These are phyloP conservation scores for Poa annua DNA, from an alignment of 176 grass and related monocot species.

Conservation along the genomic window DNA sequence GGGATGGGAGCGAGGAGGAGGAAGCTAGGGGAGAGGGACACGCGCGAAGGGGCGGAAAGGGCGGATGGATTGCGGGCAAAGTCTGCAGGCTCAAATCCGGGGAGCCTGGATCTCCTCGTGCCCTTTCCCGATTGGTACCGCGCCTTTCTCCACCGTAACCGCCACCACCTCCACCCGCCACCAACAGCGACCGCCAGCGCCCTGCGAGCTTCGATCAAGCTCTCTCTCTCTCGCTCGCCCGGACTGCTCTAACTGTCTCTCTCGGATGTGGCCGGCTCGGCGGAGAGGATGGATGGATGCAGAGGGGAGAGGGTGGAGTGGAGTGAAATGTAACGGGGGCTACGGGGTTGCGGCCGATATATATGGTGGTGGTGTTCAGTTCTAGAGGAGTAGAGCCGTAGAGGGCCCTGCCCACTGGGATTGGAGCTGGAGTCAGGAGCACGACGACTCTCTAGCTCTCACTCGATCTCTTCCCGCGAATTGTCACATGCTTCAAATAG, in stretches of 20 bases:
- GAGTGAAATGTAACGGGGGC: constrained; percentile 54
- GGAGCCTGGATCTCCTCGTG: constrained; percentile 54
- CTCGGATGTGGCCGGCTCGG: constrained; percentile 10
- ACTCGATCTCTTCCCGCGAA: neutral
- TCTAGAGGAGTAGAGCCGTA: neutral
- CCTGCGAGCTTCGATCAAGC: neutral
- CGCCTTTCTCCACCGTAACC: constrained; percentile 75
- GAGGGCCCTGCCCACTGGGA: neutral
- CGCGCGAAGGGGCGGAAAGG: constrained; percentile 46
- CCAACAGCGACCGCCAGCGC: constrained; percentile 67
- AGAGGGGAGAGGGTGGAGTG: constrained; percentile 42
- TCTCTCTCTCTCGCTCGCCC: no score
- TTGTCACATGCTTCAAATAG: neutral
- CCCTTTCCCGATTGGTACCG: constrained; percentile 65
- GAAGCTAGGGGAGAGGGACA: constrained; percentile 34
- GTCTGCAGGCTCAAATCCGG: constrained; percentile 70
- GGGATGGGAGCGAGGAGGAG: neutral
- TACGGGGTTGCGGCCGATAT: constrained; percentile 29
- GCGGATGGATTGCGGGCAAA: constrained; percentile 92
- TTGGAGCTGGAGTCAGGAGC: constrained; percentile 40
- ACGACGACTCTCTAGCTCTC: neutral
- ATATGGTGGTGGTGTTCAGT: neutral
- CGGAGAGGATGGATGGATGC: neutral
- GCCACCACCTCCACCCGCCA: constrained; percentile 93
- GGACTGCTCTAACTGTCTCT: neutral